Base-by-base conservation (phyloP, 345 rosid genomes). In the Gossypium longicalyx region DNA sequence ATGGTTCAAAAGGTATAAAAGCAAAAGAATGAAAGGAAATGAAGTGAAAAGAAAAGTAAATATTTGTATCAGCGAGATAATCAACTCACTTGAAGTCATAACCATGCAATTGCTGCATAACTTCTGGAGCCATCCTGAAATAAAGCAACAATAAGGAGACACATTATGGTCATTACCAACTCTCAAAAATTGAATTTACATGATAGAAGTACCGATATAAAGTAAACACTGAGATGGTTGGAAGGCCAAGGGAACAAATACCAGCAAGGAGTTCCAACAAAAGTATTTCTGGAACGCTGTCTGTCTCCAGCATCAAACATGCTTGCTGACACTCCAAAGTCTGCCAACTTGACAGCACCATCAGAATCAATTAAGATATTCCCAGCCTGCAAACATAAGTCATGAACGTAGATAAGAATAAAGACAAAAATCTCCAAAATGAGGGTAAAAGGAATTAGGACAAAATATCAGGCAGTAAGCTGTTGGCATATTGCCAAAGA, bases 121-220 rank as follows among this genome's bases (percentile, higher is more conserved):
- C 99, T 88, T 95, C 99, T 78, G 99, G 99, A 80, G 99, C 99
- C 99, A 95, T 93, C 99, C 99, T 95, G 81, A 73, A 72, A 80
- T 71, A 49, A 74, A 73, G 76, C 63, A 60, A 47, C 51, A 16
- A 56, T 58, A 56, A 56, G 12, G 70, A 61, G 75, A 47, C 20
- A 49, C 19, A 58, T 29, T 52, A 63, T 52, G 48, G 19, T 67
- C 73, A 4, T 43, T 16, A 67, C 63, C 70, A 58, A 72, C 59
- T 79, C 44, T 47, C 4, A 68, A 27, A 2, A 44, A 49, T 19
- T 70, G 38, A 47, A 76, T 29, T 48, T 34, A 29, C 52, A 52
- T 59, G 3, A 52, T 52, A 15, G 63, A 61, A 52, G 38, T 4
- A 76, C 19, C 4, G 51, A 69, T 23, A 20, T 17, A 67, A 34